These are phyloP conservation scores for Boletus pseudo-olivaceus DNA, from an alignment of 768 basidiomycete genomes.

Conservation along the genomic window DNA sequence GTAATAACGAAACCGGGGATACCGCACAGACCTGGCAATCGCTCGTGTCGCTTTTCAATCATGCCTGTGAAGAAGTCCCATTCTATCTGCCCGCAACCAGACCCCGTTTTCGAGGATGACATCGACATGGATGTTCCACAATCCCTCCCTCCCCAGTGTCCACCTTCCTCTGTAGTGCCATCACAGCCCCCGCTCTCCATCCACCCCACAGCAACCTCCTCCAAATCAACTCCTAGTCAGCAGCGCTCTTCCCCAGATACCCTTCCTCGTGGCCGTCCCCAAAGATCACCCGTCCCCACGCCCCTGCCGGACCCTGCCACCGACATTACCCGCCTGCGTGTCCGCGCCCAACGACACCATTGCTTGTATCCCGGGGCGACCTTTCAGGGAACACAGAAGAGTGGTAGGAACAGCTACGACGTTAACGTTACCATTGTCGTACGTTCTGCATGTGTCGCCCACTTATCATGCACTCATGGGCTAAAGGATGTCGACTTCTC, in stretches of 20 bases:
- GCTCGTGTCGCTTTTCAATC: slow-evolving; percentile 16
- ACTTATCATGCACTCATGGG: slow-evolving; percentile 1
- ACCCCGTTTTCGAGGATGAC: slow-evolving; percentile 33
- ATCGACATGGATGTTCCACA: slow-evolving; percentile 31
- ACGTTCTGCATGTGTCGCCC: slow-evolving; percentile 34
- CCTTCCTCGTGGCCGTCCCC: slow-evolving; percentile 7
- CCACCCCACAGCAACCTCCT: slow-evolving; percentile 10
- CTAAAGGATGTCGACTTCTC: slow-evolving; percentile 84
- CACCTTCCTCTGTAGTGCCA: neutral
- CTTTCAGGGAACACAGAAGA: slow-evolving; percentile 91
- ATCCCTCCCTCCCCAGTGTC: neutral
- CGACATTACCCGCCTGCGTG: slow-evolving; percentile 76
- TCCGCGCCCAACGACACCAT: slow-evolving; percentile 67
- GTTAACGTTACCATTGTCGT: slow-evolving; percentile 91
- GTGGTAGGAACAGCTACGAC: slow-evolving; percentile 90
- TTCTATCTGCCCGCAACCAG: slow-evolving; percentile 17
- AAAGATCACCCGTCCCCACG: slow-evolving; percentile 4
- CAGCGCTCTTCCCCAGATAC: slow-evolving; percentile 20
- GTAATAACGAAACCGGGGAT: neutral
- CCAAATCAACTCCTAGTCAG: slow-evolving; percentile 9
- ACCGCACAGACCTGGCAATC: slow-evolving; percentile 15
- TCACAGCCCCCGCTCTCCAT: slow-evolving; percentile 14
- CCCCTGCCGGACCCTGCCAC: slow-evolving; percentile 49
- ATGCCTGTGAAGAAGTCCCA: slow-evolving; percentile 24
- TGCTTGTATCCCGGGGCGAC: slow-evolving; percentile 85